These are phyloP conservation scores for Polytolypa hystricis DNA, from an alignment of 2,329 filamentous ascomycete species.

Conservation along the genomic window DNA sequence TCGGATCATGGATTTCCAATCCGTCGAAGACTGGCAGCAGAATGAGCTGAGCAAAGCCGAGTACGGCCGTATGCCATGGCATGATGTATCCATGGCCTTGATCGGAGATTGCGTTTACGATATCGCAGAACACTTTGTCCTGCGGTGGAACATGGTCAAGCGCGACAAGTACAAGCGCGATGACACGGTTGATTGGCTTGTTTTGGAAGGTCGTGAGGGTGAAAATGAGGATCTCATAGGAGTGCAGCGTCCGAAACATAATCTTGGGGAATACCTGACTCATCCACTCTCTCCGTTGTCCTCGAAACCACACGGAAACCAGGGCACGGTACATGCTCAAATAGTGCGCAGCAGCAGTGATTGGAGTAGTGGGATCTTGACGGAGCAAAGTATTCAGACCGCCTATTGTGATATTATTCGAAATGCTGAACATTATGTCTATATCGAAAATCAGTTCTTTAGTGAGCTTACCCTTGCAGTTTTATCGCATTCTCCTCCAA, in stretches of 20 bases:
- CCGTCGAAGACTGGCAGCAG: constrained; percentile 78
- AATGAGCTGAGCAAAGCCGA: constrained; percentile 88
- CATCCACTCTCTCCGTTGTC: constrained; percentile 65
- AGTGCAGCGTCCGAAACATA: constrained; percentile 79
- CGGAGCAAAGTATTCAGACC: constrained; percentile 72
- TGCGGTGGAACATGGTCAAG: constrained; percentile 91
- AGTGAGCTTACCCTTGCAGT: constrained; percentile 37
- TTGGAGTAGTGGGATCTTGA: constrained; percentile 48
- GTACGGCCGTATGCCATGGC: constrained; percentile 94
- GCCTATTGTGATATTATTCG: constrained; percentile 76
- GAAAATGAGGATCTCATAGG: constrained; percentile 76
- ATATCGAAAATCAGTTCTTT: constrained; percentile 98
- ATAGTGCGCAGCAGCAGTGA: constrained; percentile 71
- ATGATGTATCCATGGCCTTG: constrained; percentile 83
- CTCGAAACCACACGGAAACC: constrained; percentile 50
- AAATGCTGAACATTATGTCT: constrained; percentile 81
- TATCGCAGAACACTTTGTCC: constrained; percentile 85
- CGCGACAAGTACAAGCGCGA: constrained; percentile 84
- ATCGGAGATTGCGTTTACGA: constrained; percentile 83
- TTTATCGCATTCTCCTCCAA: constrained; percentile 1
- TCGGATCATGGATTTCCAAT: constrained; percentile 86
- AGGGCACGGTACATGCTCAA: constrained; percentile 71
- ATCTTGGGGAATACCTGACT: constrained; percentile 74
- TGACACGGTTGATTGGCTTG: constrained; percentile 71
- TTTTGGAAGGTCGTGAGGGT: constrained; percentile 62